Evolutionary conservation across 805 yeast species (phyloP), one percentile per base, ranked within the genome.

Genomic region (Soucietia sequanensis): DNA sequence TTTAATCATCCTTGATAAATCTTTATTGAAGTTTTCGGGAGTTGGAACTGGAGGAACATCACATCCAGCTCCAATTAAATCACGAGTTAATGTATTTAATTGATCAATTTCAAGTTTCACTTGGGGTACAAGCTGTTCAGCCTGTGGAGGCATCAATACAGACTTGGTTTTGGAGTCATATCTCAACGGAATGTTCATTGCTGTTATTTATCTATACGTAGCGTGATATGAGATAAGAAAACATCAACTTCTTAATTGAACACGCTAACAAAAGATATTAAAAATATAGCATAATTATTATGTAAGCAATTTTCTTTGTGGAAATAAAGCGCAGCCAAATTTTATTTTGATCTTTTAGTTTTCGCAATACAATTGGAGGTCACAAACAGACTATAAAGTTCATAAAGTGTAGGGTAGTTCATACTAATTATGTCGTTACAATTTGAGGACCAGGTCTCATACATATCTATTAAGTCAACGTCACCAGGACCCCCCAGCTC

Each of bases 31-130:
- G 51, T 72, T 51, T 61, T 80, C 71, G 48, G 69, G 60, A 38
- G 81, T 52, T 56, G 90, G 71, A 4, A 58, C 54, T 12, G 76
- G 73, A 16, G 82, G 82, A 3, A 82, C 71, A 13, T 64, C 70
- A 18, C 72, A 72, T 7, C 67, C 65, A 31, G 65, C 58, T 10
- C 63, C 56, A 36, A 68, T 65, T 25, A 76, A 39, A 37, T 68
- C 74, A 4, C 49, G 33, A 11, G 62, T 54, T 29, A 68, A 47
- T 4, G 56, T 53, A 42, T 66, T 68, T 40, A 68, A 46, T 42
- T 67, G 73, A 34, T 62, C 65, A 21, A 74, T 52, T 36, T 78
- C 81, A 11, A 49, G 48, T 38, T 62, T 54, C 31, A 66, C 46
- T 27, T 53, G 52, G 3, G 70, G 63, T 6, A 46, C 50, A 11